Conservation (phyloP, 1,139 yeast species). For the Tardiomyces depauwii region DNA sequence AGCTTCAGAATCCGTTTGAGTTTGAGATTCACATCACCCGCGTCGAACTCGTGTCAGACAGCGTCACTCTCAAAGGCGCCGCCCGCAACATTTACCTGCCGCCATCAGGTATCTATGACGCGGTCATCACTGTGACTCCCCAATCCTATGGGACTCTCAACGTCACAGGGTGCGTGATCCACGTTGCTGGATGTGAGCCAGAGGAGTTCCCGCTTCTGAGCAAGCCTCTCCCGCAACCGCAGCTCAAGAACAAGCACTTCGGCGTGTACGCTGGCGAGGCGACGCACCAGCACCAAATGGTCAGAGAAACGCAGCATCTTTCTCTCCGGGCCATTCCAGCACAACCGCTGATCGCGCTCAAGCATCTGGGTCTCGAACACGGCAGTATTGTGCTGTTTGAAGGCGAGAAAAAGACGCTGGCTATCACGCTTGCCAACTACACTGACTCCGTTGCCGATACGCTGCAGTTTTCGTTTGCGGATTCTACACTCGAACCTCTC, state of each 20-base stretch:
- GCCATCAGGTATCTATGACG: conserved; percentile 30
- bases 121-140: conserved; percentile 37
- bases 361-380: conserved; percentile 44
- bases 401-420: conserved; percentile 52
- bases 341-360: conserved; percentile 53
- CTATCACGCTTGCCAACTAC: conserved; percentile 44
- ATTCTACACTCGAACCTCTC: conserved; percentile 60
- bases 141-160: conserved; percentile 30
- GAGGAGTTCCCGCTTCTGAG: conserved; percentile 26
- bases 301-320: conserved; percentile 5
- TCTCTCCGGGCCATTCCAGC: conserved; percentile 41
- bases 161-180: conserved; percentile 35
- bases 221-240: conserved; percentile 14
- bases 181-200: conserved; percentile 35
- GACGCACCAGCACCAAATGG: conserved; percentile 2
- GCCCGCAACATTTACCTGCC: conserved; percentile 23
- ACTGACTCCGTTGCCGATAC: conserved; percentile 8
- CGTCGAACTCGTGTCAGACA: conserved; percentile 22
- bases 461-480: conserved; percentile 46
- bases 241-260: conserved; percentile 21
- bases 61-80: conserved; percentile 6
- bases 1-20: conserved; percentile 70
- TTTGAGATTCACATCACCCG: conserved; percentile 59
- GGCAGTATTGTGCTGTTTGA: conserved; percentile 72
- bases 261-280: conserved; percentile 11